These are phyloP conservation scores for Aegilops tauschii DNA, from an alignment of 176 grass and related monocot species.

Conservation along the genomic window DNA sequence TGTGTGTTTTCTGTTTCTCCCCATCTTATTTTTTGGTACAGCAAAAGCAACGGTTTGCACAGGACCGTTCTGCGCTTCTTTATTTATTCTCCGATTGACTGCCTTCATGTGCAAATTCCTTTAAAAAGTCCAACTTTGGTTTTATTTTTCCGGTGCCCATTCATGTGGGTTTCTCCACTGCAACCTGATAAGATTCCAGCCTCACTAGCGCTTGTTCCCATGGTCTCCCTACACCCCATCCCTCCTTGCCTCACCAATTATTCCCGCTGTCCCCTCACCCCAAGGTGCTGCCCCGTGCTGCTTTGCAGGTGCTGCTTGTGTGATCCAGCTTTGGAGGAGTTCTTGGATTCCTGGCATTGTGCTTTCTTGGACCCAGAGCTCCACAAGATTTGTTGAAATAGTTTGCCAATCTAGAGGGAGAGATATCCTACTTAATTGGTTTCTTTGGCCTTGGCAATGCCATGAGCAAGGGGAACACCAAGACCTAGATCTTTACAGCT, in stretches of 20 bases:
- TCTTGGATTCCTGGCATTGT: conserved; percentile 46
- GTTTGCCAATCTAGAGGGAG: conserved; percentile 41
- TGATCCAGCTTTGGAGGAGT: conserved; percentile 35
- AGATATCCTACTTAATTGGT: background rate
- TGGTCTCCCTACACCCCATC: conserved; percentile 60
- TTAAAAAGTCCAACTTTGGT: background rate
- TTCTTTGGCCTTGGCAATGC: conserved; percentile 20
- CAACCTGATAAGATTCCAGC: conserved; percentile 60
- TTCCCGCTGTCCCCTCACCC: conserved; percentile 64
- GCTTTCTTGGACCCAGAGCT: conserved; percentile 42
- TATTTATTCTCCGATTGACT: conserved; percentile 30
- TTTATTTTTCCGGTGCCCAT: conserved; percentile 7
- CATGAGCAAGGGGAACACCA: conserved; percentile 9
- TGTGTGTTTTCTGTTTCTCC: background rate
- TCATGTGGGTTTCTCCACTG: conserved; percentile 32
- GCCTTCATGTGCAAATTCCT: conserved; percentile 42
- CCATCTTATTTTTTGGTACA: background rate
- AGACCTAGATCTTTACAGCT: conserved; percentile 28
- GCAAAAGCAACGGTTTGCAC: conserved; percentile 25
- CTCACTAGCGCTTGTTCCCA: conserved; percentile 51
- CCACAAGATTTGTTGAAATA: conserved; percentile 29
- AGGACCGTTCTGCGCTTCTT: background rate
- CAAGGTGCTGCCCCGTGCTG: conserved; percentile 49
- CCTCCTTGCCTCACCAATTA: conserved; percentile 60
- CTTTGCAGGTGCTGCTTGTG: conserved; percentile 39